Evolutionary conservation across 441 rosid genomes (phyloP).

Genomic region (Brassica hybrid): DNA sequence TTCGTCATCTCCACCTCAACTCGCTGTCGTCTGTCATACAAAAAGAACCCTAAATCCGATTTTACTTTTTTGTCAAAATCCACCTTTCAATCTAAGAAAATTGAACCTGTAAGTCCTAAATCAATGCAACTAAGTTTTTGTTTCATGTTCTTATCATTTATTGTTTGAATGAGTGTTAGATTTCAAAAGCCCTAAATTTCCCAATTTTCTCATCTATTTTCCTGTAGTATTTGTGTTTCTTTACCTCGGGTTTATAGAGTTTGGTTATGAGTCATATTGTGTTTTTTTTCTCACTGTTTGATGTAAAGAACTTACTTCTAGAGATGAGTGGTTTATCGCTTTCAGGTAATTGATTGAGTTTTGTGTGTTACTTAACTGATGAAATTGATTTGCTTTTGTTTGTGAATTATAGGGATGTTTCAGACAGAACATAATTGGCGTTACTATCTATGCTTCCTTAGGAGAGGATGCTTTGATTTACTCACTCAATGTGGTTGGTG

Average conservation of each 20-base stretch:
- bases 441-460: constrained; percentile 90
- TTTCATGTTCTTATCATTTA: constrained; percentile 4
- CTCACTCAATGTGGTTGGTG: constrained; percentile 82
- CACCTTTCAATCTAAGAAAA: background rate
- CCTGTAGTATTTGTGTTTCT: background rate
- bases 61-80: background rate
- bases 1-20: background rate
- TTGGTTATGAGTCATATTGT: too few relatives aligned
- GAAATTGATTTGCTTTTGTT: too few relatives aligned
- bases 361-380: too few relatives aligned
- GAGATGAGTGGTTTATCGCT: too few relatives aligned
- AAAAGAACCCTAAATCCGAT: background rate
- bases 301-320: background rate
- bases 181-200: too few relatives aligned
- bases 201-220: background rate
- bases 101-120: background rate
- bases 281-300: background rate
- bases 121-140: background rate
- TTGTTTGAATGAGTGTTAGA: too few relatives aligned
- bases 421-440: constrained; percentile 74
- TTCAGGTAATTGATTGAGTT: too few relatives aligned
- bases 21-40: background rate
- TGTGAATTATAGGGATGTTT: constrained; percentile 73
- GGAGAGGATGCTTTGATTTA: constrained; percentile 89
- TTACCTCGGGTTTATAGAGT: background rate